Evolutionary conservation across 768 basidiomycete species (phyloP).

Genomic region (Fomitopsis serialis): DNA sequence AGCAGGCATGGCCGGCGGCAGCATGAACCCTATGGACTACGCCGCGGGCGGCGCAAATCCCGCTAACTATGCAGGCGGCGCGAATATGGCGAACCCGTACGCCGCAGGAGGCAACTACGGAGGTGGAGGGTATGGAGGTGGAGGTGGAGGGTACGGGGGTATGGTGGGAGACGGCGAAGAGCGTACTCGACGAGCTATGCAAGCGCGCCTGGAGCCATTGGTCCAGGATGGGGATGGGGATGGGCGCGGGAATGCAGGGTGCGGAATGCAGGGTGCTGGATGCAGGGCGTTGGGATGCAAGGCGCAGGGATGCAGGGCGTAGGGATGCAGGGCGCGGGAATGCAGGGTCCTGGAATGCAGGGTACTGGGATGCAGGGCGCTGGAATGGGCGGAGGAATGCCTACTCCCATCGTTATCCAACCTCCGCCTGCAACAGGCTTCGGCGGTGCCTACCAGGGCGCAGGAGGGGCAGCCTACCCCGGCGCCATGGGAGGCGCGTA

Average conservation of each 20-base stretch:
- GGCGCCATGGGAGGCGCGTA: background rate
- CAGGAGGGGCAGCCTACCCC: background rate
- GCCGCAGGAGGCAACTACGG: background rate
- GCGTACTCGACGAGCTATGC: background rate
- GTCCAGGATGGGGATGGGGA: background rate
- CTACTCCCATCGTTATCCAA: background rate
- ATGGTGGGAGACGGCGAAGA: too few species aligned
- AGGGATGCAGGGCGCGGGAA: background rate
- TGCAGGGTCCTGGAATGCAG: too few species aligned
- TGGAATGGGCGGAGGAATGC: background rate
- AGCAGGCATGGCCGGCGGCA: background rate
- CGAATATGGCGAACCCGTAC: background rate
- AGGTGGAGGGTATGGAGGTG: background rate
- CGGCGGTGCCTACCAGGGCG: background rate
- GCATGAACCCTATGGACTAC: background rate
- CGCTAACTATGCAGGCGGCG: background rate
- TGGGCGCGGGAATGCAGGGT: background rate
- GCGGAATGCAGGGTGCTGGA: too few species aligned
- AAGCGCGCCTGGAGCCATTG: background rate
- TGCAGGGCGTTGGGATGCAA: background rate
- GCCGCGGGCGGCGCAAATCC: background rate
- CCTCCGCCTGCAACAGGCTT: background rate
- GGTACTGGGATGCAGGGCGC: background rate
- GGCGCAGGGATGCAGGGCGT: background rate
- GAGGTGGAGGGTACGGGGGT: background rate